These are phyloP conservation scores for Meira nashicola DNA, from an alignment of 1,284 basidiomycete genomes.

Conservation along the genomic window DNA sequence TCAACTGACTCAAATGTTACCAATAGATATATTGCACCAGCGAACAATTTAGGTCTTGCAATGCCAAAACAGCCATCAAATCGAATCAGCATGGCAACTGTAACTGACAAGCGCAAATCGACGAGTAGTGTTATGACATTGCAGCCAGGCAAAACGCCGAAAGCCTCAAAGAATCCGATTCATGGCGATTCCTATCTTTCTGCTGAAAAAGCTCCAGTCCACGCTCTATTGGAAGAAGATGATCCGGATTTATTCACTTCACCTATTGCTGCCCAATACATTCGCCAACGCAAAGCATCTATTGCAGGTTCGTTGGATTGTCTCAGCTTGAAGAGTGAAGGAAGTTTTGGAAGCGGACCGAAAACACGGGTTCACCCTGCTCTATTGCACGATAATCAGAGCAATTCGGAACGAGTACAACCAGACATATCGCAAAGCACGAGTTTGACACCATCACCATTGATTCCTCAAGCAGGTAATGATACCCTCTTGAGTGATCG, in stretches of 20 bases:
- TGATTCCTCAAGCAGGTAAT: not conserved
- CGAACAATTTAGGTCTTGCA: not conserved
- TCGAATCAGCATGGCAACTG: not conserved
- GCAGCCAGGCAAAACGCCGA: constrained; percentile 14
- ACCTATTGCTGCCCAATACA: constrained; percentile 5
- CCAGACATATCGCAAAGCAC: not conserved
- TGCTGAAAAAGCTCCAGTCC: not conserved
- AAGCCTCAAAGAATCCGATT: not conserved
- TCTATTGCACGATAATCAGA: not conserved
- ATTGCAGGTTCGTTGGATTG: not conserved
- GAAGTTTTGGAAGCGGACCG: not conserved
- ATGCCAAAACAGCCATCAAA: constrained; percentile 12
- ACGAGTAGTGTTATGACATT: constrained; percentile 20
- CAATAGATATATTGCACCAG: not conserved
- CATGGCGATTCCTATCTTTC: not conserved
- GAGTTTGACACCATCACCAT: not conserved
- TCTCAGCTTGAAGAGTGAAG: too few relatives aligned
- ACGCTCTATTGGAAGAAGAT: constrained; percentile 12
- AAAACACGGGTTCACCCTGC: not conserved
- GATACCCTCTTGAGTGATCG: not conserved
- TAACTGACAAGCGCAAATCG: constrained; percentile 9
- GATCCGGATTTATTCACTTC: constrained; percentile 7
- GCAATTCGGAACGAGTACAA: not conserved
- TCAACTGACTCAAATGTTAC: too few relatives aligned
- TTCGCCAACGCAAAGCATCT: not conserved